These are phyloP conservation scores for Clavariopsis aquatica DNA, from an alignment of 495 filamentous ascomycete genomes.

Conservation along the genomic window DNA sequence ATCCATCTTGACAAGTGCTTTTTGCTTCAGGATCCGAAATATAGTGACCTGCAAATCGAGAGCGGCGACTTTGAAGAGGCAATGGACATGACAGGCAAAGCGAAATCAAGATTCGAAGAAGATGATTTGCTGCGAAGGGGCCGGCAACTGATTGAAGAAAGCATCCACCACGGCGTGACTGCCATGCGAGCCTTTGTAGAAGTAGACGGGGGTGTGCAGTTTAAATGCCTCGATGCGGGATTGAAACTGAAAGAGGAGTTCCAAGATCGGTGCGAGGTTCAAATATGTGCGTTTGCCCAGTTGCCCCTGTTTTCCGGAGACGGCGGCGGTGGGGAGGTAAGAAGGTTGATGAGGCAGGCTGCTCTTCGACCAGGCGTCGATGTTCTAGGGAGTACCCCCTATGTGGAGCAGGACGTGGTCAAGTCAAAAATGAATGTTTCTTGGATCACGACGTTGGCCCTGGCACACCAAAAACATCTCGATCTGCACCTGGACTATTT, in stretches of 20 bases:
- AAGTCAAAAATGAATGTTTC: slow-evolving; percentile 60
- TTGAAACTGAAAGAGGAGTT: slow-evolving; percentile 60
- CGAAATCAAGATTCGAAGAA: slow-evolving; percentile 62
- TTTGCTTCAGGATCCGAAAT: slow-evolving; percentile 60
- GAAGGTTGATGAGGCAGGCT: slow-evolving; percentile 54
- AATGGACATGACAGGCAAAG: slow-evolving; percentile 59
- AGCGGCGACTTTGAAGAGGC: slow-evolving; percentile 69
- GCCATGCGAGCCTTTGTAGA: slow-evolving; percentile 75
- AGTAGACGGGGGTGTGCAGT: slow-evolving; percentile 63
- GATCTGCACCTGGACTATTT: slow-evolving; percentile 79
- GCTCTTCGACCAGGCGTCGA: slow-evolving; percentile 52
- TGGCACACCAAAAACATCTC: slow-evolving; percentile 56
- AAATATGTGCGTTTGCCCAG: slow-evolving; percentile 75
- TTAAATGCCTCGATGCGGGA: slow-evolving; percentile 61
- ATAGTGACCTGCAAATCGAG: slow-evolving; percentile 59
- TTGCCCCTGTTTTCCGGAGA: slow-evolving; percentile 64
- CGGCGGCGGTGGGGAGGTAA: slow-evolving; percentile 51
- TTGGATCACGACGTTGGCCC: slow-evolving; percentile 59
- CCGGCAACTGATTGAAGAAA: slow-evolving; percentile 66
- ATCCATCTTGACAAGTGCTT: slow-evolving; percentile 78
- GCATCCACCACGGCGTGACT: slow-evolving; percentile 66
- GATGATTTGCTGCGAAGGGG: slow-evolving; percentile 65
- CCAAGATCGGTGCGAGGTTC: slow-evolving; percentile 57
- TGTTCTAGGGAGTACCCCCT: slow-evolving; percentile 69
- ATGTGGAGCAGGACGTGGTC: slow-evolving; percentile 60